These are phyloP conservation scores for Aegilops speltoides DNA, from an alignment of 176 grass and related monocot genomes.

Conservation along the genomic window DNA sequence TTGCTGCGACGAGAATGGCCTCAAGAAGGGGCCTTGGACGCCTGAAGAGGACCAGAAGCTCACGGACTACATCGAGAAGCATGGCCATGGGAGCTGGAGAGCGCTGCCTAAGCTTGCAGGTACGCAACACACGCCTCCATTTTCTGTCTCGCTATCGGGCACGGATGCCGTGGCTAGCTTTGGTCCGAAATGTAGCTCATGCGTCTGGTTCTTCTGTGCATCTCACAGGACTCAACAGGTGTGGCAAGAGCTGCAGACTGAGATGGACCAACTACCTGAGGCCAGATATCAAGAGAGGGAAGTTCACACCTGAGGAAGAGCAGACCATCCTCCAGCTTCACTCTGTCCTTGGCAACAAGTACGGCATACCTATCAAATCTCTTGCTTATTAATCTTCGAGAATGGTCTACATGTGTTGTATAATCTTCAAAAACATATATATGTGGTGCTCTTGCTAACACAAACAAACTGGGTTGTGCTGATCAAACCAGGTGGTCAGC, in stretches of 20 bases:
- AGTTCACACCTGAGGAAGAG: slow-evolving; percentile 85
- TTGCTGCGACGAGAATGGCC: slow-evolving; percentile 78
- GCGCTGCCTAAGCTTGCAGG: slow-evolving; percentile 89
- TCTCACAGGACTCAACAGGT: slow-evolving; percentile 81
- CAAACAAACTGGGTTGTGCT: neutral
- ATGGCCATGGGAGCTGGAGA: slow-evolving; percentile 97
- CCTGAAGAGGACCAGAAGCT: slow-evolving; percentile 90
- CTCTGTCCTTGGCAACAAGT: slow-evolving; percentile 94
- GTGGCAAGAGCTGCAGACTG: slow-evolving; percentile 97
- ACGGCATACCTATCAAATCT: slow-evolving; percentile 15
- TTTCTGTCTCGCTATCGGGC: neutral
- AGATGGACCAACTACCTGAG: slow-evolving; percentile 98
- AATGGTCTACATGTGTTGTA: neutral
- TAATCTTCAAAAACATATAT: slow-evolving; percentile 7
- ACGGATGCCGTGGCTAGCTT: neutral
- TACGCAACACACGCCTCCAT: neutral
- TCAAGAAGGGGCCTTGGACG: slow-evolving; percentile 95
- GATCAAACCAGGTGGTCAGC: slow-evolving; percentile 82
- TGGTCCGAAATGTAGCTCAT: slow-evolving; percentile 31
- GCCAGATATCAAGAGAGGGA: slow-evolving; percentile 95
- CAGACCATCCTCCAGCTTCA: slow-evolving; percentile 87
- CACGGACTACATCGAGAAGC: slow-evolving; percentile 61
- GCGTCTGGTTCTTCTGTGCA: neutral
- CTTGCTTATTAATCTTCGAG: neutral
- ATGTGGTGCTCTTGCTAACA: slow-evolving; percentile 20